Percentiles rank a stretch among this genome's conserved stretches.
These are phyloP conservation scores for Zelopaecilomyces penicillatus DNA, from an alignment of 2,329 filamentous ascomycete species.

Conservation along the genomic window DNA sequence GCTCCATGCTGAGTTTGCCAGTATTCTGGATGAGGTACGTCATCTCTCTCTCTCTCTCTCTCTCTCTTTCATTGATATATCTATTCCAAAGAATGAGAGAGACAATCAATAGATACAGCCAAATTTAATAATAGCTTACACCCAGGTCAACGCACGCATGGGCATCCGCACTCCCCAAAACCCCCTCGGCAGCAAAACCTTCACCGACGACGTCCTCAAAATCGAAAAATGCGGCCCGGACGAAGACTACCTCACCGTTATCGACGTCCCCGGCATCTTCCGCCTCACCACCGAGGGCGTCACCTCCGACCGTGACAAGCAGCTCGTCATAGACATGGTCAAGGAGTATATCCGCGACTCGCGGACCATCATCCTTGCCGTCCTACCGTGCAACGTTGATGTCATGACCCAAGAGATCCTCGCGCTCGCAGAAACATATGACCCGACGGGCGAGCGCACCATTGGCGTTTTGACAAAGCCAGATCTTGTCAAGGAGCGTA, in stretches of 20 bases:
- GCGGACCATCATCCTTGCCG: constrained; percentile 42
- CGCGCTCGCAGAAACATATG: constrained; percentile 25
- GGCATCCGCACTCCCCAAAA: constrained; percentile 22
- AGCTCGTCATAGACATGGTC: constrained; percentile 39
- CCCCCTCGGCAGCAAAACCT: constrained; percentile 15
- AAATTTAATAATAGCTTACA: not conserved
- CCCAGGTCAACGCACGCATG: constrained; percentile 35
- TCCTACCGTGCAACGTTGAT: constrained; percentile 32
- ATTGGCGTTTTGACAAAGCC: constrained; percentile 50
- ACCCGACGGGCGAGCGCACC: constrained; percentile 32
- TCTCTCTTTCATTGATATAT: no score
- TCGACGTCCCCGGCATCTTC: constrained; percentile 49
- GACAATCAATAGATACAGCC: no score
- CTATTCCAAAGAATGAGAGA: no score
- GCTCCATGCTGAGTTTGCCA: constrained; percentile 21
- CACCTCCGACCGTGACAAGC: constrained; percentile 37
- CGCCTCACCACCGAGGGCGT: constrained; percentile 23
- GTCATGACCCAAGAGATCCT: constrained; percentile 34
- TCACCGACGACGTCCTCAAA: constrained; percentile 36
- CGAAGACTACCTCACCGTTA: constrained; percentile 39
- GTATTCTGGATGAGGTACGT: constrained; percentile 33
- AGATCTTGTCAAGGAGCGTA: constrained; percentile 40
- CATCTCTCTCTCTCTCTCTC: no score
- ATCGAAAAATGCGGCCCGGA: constrained; percentile 36
- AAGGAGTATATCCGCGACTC: constrained; percentile 35